Evolutionary conservation across 2,329 filamentous ascomycete species (phyloP), one percentile per base, ranked within the genome.

Genomic region (Alternaria panax): DNA sequence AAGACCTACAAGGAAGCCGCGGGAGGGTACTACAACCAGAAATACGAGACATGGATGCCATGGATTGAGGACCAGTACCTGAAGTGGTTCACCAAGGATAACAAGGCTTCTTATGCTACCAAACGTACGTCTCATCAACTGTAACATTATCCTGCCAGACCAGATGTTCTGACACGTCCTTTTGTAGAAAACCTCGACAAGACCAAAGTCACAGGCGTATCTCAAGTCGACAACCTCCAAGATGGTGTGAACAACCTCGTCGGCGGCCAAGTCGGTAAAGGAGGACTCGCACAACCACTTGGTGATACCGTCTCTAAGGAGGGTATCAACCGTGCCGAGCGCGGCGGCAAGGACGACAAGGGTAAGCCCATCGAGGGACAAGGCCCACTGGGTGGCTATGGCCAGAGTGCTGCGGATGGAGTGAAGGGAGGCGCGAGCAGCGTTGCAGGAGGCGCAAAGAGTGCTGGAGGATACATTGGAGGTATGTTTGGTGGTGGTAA

Each of bases 11-110:
- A 65, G 59, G 53, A 76, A 34, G 59, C 68, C 16, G 75, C 70
- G 2, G 59, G 60, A 27, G 74, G 87, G 57, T 87, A 85, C 51
- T 92, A 92, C 82, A 88, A 90, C 79, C 79, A 85, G 54, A 87
- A 92, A 76, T 92, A 92, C 78, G 89, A 92, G 73, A 84, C 80
- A 69, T 92, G 90, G 90, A 85, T 91, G 74, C 90, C 90, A 1
- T 92, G 90, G 90, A 80, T 92, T 57, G 90, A 92, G 77, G 90
- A 92, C 75, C 77, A 87, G 59, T 91, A 91, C 75, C 83, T 92
- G 27, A 82, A 84, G 52, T 92, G 86, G 83, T 92, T 92, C 77
- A 90, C 88, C 69, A 89, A 88, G 63, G 89, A 92, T 73, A 92
- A 92, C 83, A 92, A 92, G 79, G 86, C 88, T 5, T 89, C 86